Base-by-base conservation (phyloP, 2,329 filamentous ascomycete species). In the Exophiala viscosa region DNA sequence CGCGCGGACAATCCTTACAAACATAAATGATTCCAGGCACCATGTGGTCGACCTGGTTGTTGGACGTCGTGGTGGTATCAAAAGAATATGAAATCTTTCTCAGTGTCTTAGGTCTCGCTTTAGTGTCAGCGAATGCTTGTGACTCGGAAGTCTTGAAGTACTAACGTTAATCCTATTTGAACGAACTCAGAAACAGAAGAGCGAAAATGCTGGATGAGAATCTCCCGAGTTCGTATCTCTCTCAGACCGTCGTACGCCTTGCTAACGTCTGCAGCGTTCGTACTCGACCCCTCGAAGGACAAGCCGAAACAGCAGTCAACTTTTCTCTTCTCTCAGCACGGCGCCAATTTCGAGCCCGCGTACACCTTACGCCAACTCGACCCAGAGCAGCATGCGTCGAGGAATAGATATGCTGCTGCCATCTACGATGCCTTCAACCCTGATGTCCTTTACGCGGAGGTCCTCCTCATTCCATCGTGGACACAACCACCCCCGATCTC, bases 371-470 rank as follows among this genome's bases (percentile, higher is more conserved):
- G 86, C 61, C 85, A 87, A 59, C 81, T 85, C 55, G 84, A 93
- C 65, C 88, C 90, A 1, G 69, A 81, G n/a, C 73, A 82, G 6
- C 80, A 85, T 38, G 76, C 78, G 9, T 84, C 89, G 20, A 85
- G 81, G 66, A 93, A 92, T 72, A 87, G 87, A 69, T 99, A 96
- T 70, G 91, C 88, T 36, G 81, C 87, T 54, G 92, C 88, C 35
- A 78, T 97, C 2, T 87, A 88, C 69, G 92, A 97, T 67, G 85
- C 89, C 18, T 85, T 85, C 70, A 85, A 86, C 60, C 80, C 86
- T 1, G 88, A 90, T 28, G 82, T 97, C 51, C 76, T 97, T 52
- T 97, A 87, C 64, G 93, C 84, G 58, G 92, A 97, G 68, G 87
- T 96, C 17, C 75, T 92, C 14, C 82, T 95, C 50, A 81, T 84